Evolutionary conservation across 179 eudicot genomes (phyloP).

Genomic region (Nepenthes alata): DNA sequence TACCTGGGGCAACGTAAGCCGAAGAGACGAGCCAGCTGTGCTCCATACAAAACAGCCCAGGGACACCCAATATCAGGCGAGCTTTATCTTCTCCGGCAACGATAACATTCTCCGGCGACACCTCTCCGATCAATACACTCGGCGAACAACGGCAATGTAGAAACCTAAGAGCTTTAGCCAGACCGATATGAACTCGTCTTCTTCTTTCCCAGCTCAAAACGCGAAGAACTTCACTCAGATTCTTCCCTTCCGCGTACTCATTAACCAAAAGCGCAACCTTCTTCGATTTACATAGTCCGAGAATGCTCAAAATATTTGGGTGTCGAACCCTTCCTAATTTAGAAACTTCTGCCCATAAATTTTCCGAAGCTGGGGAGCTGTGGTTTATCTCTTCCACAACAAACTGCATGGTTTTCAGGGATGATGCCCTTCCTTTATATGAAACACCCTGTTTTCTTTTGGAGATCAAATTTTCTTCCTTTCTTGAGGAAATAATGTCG

Average conservation of each 20-base stretch:
- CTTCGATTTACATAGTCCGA: slow-evolving; percentile 37
- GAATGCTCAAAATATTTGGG: slow-evolving; percentile 41
- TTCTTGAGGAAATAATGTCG: slow-evolving; percentile 25
- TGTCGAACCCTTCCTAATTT: slow-evolving; percentile 38
- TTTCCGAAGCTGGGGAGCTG: slow-evolving; percentile 4
- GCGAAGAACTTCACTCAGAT: slow-evolving; percentile 29
- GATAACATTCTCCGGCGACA: slow-evolving; percentile 46
- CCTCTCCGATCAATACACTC: slow-evolving; percentile 24
- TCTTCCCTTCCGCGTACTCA: slow-evolving; percentile 43
- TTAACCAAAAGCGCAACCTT: slow-evolving; percentile 41
- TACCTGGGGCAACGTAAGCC: slow-evolving; percentile 74
- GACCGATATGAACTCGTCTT: slow-evolving; percentile 24
- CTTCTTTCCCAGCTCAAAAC: slow-evolving; percentile 12
- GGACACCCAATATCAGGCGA: slow-evolving; percentile 34
- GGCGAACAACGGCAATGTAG: slow-evolving; percentile 27
- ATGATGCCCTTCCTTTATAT: slow-evolving; percentile 18
- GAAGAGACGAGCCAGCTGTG: slow-evolving; percentile 44
- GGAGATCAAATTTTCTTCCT: slow-evolving; percentile 16
- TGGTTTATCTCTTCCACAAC: slow-evolving; percentile 25
- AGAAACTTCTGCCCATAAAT: slow-evolving; percentile 23
- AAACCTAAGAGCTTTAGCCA: slow-evolving; percentile 52
- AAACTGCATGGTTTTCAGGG: slow-evolving; percentile 14
- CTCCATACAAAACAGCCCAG: slow-evolving; percentile 19
- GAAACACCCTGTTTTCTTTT: slow-evolving; percentile 2
- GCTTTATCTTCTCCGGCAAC: slow-evolving; percentile 43